These are phyloP conservation scores for Prunus dulcis DNA, from an alignment of 306 rosid genomes.

Conservation along the genomic window DNA sequence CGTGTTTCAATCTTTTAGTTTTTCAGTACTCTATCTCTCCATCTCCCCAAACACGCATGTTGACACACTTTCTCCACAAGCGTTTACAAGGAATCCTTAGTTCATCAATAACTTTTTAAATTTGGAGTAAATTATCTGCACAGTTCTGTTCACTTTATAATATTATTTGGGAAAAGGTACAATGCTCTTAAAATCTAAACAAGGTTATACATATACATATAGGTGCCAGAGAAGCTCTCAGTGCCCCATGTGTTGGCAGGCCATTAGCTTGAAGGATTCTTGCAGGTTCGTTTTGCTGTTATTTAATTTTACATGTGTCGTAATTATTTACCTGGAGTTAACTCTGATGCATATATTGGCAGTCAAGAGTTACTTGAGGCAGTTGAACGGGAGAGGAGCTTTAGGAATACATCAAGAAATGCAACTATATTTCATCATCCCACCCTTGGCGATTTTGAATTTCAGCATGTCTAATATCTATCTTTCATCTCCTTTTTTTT, in stretches of 20 bases:
- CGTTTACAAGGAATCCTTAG: neutral
- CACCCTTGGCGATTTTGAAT: conserved; percentile 56
- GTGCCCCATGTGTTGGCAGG: conserved; percentile 97
- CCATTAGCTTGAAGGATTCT: conserved; percentile 76
- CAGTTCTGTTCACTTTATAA: neutral
- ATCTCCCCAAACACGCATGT: neutral
- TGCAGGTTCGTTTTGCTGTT: conserved; percentile 51
- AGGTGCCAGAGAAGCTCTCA: conserved; percentile 98
- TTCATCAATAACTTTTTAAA: neutral
- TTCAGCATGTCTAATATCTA: conserved; percentile 59
- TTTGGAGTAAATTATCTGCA: neutral
- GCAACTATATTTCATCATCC: conserved; percentile 63
- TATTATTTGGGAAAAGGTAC: neutral
- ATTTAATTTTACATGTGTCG: conserved; percentile 3
- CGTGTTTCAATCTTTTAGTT: neutral
- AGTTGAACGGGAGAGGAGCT: conserved; percentile 68
- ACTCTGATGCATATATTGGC: conserved; percentile 32
- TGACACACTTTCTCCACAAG: neutral
- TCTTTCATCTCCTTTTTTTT: conserved; percentile 17
- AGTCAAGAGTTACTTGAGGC: conserved; percentile 89
- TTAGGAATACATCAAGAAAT: conserved; percentile 58
- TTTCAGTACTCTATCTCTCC: neutral
- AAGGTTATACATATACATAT: conserved; percentile 13
- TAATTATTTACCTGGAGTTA: conserved; percentile 8
- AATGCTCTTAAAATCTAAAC: conserved; percentile 3